Evolutionary conservation across 2,329 filamentous ascomycete species (phyloP).

Genomic region (Fusarium graminum): DNA sequence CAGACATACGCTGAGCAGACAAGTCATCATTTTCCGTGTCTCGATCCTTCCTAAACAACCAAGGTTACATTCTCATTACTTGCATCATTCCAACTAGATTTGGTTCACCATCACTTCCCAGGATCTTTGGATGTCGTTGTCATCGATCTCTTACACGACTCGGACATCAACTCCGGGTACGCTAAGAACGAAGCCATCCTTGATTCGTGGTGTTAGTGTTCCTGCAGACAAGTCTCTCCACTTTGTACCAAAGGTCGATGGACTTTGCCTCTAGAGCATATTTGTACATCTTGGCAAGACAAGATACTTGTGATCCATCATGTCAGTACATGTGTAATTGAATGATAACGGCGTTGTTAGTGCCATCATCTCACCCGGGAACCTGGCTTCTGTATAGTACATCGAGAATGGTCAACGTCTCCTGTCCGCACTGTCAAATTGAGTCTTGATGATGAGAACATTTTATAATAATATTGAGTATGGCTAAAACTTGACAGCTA

Average conservation of each 20-base stretch:
- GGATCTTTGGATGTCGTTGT: slow-evolving; percentile 20
- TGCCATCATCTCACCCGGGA: background rate
- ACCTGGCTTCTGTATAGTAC: slow-evolving; percentile 4
- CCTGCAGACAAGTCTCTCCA: slow-evolving; percentile 12
- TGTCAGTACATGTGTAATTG: background rate
- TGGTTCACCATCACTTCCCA: slow-evolving; percentile 1
- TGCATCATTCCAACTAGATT: background rate
- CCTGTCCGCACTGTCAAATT: background rate
- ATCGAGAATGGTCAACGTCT: background rate
- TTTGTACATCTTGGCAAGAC: background rate
- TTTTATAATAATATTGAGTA: background rate
- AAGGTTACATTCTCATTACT: background rate
- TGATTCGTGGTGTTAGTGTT: slow-evolving; percentile 6
- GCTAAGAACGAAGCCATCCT: slow-evolving; percentile 21
- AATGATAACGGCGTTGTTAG: background rate
- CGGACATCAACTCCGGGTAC: slow-evolving; percentile 12
- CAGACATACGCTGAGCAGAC: no score
- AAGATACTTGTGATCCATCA: background rate
- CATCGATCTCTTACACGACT: slow-evolving; percentile 32
- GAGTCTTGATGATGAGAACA: background rate
- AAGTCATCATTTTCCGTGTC: no score
- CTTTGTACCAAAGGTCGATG: slow-evolving; percentile 5
- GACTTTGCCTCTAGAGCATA: background rate
- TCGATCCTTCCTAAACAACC: no score
- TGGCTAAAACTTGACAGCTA: background rate